phyloP scores from a whole-genome alignment of 2,329 filamentous ascomycete species.

The Microthyrium microscopicum region DNA sequence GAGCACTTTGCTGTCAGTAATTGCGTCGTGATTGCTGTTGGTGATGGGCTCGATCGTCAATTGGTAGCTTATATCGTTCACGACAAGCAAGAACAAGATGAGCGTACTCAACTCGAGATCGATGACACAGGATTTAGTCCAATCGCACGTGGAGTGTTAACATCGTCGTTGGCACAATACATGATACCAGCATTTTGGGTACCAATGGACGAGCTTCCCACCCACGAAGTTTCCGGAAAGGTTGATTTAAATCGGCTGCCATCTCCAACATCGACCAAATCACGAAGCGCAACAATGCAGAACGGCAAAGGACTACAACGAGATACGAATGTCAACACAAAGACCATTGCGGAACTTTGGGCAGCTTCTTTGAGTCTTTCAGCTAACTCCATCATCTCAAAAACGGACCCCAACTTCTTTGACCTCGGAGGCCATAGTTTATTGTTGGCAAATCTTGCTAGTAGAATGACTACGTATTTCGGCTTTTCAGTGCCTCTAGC shows the following conservation, averaged over 20 bases:
- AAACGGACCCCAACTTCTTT: constrained; percentile 69
- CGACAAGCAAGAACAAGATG: constrained; percentile 41
- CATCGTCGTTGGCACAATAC: constrained; percentile 56
- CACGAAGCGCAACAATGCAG: constrained; percentile 29
- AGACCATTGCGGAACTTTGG: constrained; percentile 57
- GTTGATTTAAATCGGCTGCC: constrained; percentile 57
- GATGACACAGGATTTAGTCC: constrained; percentile 54
- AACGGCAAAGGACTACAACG: constrained; percentile 29
- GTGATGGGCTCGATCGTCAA: constrained; percentile 59
- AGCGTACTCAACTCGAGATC: constrained; percentile 46
- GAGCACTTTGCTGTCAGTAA: constrained; percentile 52
- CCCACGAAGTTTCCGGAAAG: constrained; percentile 65
- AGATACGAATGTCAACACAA: constrained; percentile 46
- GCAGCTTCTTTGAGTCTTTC: constrained; percentile 52
- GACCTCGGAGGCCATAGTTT: constrained; percentile 67
- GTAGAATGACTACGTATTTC: constrained; percentile 49
- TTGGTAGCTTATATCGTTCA: constrained; percentile 61
- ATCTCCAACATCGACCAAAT: constrained; percentile 26
- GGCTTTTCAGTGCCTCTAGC: constrained; percentile 57
- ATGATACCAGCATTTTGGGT: constrained; percentile 74
- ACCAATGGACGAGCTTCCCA: constrained; percentile 52
- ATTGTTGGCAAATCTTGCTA: constrained; percentile 60
- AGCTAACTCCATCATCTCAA: constrained; percentile 41
- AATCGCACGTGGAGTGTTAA: constrained; percentile 46
- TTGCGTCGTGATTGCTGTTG: constrained; percentile 57